Base-by-base conservation (phyloP, 2,329 filamentous ascomycete species). In the Alternaria alternata region DNA sequence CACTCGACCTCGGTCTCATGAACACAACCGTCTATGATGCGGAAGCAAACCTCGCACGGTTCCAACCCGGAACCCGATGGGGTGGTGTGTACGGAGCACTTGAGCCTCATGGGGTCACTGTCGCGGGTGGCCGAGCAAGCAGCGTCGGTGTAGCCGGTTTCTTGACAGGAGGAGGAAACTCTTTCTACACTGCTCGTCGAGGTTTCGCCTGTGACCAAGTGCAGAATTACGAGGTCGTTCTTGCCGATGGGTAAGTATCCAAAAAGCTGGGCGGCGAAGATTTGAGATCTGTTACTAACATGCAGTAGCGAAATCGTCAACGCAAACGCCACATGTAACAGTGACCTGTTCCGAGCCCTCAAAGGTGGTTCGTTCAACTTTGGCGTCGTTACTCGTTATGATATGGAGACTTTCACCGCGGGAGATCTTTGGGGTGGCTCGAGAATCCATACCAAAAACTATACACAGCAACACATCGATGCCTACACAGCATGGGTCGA, bases 341-440 rank as follows among this genome's bases (percentile, higher is more conserved):
- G 80, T 0, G 80, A 82, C 42, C 75, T 81, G 11, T 80, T 75
- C 62, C 69, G 62, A 48, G 76, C 72, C 1, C 64, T 79, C n/a
- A 74, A 75, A 47, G 77, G 78, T 18, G 73, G 71, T 9, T 69
- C 69, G 1, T 64, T 65, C 26, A 73, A 72, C 48, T 75, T 72
- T 41, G 81, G 68, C 38, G 65, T 74, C 22, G 66, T 73, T 14
- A 73, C 66, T 16, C 38, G 59, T 22, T 61, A 70, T 28, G 59
- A 64, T 20, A 46, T 62, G 48, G 73, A 59, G 47, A 60, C 67
- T 2, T 73, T 71, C 57, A 56, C 67, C 22, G 64, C 70, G 9
- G 65, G 65, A 16, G 36, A 69, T 24, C 49, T 76, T 14, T 75
- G 72, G 71, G 69, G 68, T 30, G 67, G 65, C 16, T 57, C 57